Base-by-base conservation (phyloP, 2,329 filamentous ascomycete genomes). In the Helminthosporium solani region DNA sequence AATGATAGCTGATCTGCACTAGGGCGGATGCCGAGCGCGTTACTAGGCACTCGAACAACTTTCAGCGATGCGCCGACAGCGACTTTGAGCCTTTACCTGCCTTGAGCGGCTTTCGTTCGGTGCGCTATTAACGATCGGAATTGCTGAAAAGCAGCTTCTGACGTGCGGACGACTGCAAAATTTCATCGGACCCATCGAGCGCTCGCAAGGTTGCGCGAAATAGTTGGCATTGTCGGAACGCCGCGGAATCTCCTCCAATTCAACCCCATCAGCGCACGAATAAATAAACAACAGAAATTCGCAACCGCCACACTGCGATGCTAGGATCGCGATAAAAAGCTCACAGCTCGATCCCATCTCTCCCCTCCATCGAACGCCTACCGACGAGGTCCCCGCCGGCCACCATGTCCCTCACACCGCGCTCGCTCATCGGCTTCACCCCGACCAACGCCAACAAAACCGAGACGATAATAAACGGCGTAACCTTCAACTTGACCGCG, bases 401-500 rank as follows among this genome's bases (percentile, higher is more conserved):
- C 39, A 28, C 36, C 15, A 67, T 67, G 64, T 44, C 55, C 45
- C 51, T 64, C 53, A 37, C 59, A 33, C 27, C 60, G 19, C 60
- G 64, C 43, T 60, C 63, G 33, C 53, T 70, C 18, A 35, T 70
- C 31, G 58, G 60, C 46, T 75, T 70, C 50, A 34, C 34, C 1
- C 67, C 69, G 15, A 46, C 48, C 20, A 66, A 65, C 40, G 61
- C 66, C 54, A 73, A 74, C 49, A 48, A 58, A 8, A 69, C 66
- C 14, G 68, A 73, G 39, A 71, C 72, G 3, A 41, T 84, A 33
- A 78, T 90, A 58, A 77, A 76, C 48, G 78, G 76, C 55, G 70
- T 81, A 15, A 83, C 87, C 63, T 85, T 85, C 74, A 89, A 89
- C 65, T 73, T 80, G 40, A 85, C 84, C 3, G 80, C 81, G 4